Evolutionary conservation across 176 grass and related monocot species (phyloP).

Genomic region (Rhynchospora pubera): DNA sequence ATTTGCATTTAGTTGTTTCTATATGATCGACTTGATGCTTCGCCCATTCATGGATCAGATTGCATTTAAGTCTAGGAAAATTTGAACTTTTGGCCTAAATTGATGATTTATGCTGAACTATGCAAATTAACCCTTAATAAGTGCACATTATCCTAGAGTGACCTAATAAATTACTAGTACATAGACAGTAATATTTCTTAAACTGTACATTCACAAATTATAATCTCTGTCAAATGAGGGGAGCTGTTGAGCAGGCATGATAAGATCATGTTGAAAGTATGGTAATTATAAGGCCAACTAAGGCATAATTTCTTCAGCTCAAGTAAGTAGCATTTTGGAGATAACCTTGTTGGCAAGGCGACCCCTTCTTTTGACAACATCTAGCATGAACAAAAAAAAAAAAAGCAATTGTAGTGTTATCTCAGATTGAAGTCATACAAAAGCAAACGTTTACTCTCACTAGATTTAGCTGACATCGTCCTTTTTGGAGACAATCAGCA

Average conservation of each 20-base stretch:
- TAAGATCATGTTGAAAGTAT: neutral
- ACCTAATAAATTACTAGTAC: neutral
- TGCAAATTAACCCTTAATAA: neutral
- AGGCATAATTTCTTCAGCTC: slow-evolving; percentile 14
- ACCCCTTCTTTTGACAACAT: slow-evolving; percentile 5
- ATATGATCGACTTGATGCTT: neutral
- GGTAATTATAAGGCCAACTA: slow-evolving; percentile 12
- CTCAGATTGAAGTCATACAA: neutral
- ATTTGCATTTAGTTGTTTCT: neutral
- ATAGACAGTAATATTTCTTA: neutral
- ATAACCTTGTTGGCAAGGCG: neutral
- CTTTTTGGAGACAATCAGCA: neutral
- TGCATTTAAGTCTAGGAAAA: neutral
- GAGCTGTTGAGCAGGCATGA: slow-evolving; percentile 39
- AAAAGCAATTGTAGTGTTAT: neutral
- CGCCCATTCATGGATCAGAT: neutral
- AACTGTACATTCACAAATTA: slow-evolving; percentile 17
- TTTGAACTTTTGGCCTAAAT: neutral
- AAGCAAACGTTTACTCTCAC: neutral
- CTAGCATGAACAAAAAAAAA: slow-evolving; percentile 5
- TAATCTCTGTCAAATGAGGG: slow-evolving; percentile 23
- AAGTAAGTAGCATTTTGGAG: neutral
- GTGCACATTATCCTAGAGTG: neutral
- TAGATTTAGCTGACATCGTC: neutral
- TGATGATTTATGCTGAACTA: neutral